Conservation (phyloP, 2,329 filamentous ascomycete genomes). For the Venturiaceae sp. region DNA sequence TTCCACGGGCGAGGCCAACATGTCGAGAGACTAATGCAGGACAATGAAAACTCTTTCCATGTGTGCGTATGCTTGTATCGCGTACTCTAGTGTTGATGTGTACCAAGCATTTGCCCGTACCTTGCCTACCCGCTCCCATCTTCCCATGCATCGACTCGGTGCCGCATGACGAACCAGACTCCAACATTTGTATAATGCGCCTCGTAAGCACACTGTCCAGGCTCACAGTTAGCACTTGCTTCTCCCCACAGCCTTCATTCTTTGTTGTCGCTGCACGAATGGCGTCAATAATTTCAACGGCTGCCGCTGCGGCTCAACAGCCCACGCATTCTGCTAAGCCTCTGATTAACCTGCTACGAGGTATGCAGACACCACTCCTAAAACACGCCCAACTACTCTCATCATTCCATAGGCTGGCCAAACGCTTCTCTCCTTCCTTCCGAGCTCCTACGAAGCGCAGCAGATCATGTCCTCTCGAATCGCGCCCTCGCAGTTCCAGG, state of each 20-base stretch:
- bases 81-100: too few relatives aligned
- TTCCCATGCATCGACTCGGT: too few relatives aligned
- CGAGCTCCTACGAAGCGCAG: conserved; percentile 49
- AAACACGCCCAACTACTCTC: neutral
- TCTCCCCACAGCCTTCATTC: neutral
- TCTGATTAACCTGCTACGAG: conserved; percentile 6
- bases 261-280: neutral
- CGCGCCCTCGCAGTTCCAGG: conserved; percentile 49
- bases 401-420: conserved; percentile 52
- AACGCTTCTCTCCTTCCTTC: conserved; percentile 55
- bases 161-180: too few relatives aligned
- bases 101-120: neutral
- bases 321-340: neutral
- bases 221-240: neutral
- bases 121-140: neutral
- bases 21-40: too few relatives aligned
- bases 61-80: too few relatives aligned
- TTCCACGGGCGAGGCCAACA: too few relatives aligned
- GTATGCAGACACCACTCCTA: neutral
- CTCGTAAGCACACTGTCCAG: neutral
- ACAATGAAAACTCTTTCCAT: too few relatives aligned
- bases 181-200: neutral
- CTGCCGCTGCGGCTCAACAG: neutral
- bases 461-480: conserved; percentile 51
- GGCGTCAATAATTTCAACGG: neutral